Percentiles rank a stretch among this genome's conserved stretches.
Evolutionary conservation across 148 eudicot genomes (phyloP).

Genomic region (Chenopodium quinoa): DNA sequence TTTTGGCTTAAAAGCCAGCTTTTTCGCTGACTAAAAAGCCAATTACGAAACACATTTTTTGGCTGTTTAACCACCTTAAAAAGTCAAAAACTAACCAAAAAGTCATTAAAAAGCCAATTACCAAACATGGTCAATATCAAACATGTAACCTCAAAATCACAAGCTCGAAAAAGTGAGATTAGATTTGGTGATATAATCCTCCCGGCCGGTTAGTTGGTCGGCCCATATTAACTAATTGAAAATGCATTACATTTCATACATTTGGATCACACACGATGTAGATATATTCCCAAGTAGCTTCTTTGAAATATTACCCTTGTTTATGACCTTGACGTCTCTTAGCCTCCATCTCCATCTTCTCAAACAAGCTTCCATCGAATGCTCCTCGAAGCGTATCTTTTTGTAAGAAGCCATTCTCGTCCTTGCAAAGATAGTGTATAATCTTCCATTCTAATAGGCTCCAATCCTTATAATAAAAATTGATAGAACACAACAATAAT

Average conservation of each 20-base stretch:
- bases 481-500: neutral
- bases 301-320: slow-evolving; percentile 25
- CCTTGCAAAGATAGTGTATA: slow-evolving; percentile 55
- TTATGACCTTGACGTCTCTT: slow-evolving; percentile 21
- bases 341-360: slow-evolving; percentile 49
- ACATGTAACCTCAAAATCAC: too few species aligned
- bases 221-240: neutral
- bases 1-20: too few species aligned
- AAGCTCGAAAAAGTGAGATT: too few species aligned
- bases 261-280: neutral
- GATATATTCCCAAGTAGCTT: neutral
- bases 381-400: slow-evolving; percentile 54
- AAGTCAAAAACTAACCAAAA: too few species aligned
- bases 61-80: too few species aligned
- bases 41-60: too few species aligned
- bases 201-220: neutral
- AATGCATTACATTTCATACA: neutral
- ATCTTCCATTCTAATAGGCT: slow-evolving; percentile 64
- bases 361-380: slow-evolving; percentile 75
- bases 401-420: slow-evolving; percentile 58
- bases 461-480: neutral
- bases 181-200: neutral
- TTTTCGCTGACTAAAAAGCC: too few species aligned
- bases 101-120: too few species aligned
- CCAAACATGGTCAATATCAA: too few species aligned